A percentile compares a stretch with the other conserved stretches of the same genome.
Evolutionary conservation across 176 grass and related monocot species (phyloP).

Genomic region (Carex parvula): DNA sequence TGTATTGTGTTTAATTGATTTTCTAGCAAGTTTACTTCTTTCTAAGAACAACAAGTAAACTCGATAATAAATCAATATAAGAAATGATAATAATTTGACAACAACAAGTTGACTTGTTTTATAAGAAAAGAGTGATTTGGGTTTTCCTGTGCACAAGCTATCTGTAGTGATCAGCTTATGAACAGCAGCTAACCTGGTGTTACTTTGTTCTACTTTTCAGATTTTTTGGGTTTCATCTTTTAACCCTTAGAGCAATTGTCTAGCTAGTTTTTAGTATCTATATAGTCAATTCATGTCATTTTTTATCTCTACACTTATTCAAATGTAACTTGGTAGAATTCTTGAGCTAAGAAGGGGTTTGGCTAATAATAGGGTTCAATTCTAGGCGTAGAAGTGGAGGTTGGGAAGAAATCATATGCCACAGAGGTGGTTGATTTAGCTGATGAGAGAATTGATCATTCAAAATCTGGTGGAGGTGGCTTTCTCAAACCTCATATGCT

Average conservation of each 20-base stretch:
- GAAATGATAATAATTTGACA: not conserved
- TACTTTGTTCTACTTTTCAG: not conserved
- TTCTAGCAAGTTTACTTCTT: not conserved
- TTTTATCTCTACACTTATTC: not conserved
- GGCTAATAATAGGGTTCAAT: slow-evolving; percentile 98
- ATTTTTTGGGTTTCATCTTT: not conserved
- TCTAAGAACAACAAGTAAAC: not conserved
- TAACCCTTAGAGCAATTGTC: not conserved
- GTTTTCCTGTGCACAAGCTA: not conserved
- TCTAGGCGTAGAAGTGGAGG: slow-evolving; percentile 90
- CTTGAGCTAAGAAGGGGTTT: slow-evolving; percentile 86
- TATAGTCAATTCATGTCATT: not conserved
- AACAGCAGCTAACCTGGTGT: slow-evolving; percentile 2
- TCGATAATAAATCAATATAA: not conserved
- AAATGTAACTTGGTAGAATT: slow-evolving; percentile 17
- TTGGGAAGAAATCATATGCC: slow-evolving; percentile 57
- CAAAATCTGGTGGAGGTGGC: slow-evolving; percentile 39
- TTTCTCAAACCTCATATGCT: slow-evolving; percentile 72
- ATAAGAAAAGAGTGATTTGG: not conserved
- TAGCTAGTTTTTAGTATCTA: slow-evolving; percentile 1
- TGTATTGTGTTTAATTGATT: not conserved
- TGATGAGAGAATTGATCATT: slow-evolving; percentile 36
- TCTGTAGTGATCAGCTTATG: not conserved
- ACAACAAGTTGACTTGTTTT: slow-evolving; percentile 2
- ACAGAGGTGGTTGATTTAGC: slow-evolving; percentile 63